These are phyloP conservation scores for Dalbergia oliveri DNA, from an alignment of 306 rosid species.

Conservation along the genomic window DNA sequence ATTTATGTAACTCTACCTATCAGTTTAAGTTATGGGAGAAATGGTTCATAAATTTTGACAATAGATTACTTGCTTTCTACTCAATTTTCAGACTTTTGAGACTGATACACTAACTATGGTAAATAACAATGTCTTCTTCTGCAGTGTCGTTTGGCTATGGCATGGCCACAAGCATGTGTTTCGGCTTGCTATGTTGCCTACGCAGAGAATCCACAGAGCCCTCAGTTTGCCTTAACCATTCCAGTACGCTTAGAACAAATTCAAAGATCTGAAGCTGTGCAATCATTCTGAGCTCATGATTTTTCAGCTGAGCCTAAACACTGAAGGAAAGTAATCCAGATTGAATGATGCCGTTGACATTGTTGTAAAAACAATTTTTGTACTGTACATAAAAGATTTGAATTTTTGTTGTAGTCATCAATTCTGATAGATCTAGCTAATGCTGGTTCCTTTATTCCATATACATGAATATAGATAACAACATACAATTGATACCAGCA, in stretches of 20 bases:
- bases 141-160: slow-evolving; percentile 78
- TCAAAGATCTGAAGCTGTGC: slow-evolving; percentile 59
- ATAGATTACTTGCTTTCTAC: neutral
- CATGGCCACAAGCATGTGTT: slow-evolving; percentile 91
- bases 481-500: neutral
- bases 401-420: slow-evolving; percentile 17
- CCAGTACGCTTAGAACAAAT: slow-evolving; percentile 63
- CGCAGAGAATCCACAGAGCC: slow-evolving; percentile 62
- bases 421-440: neutral
- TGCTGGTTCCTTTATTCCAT: slow-evolving; percentile 14
- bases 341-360: neutral
- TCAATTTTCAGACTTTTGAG: neutral
- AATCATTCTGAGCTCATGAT: slow-evolving; percentile 25
- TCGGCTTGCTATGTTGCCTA: slow-evolving; percentile 81
- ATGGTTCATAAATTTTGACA: neutral
- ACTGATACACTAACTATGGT: slow-evolving; percentile 19
- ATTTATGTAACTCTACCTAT: no score
- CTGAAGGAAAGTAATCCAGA: slow-evolving; percentile 8
- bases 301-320: slow-evolving; percentile 27
- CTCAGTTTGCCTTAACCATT: slow-evolving; percentile 62
- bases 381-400: neutral
- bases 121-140: slow-evolving; percentile 22
- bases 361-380: slow-evolving; percentile 21
- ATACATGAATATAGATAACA: slow-evolving; percentile 12
- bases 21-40: no score